Base-by-base conservation (phyloP, 116 monocot species). In the Posidonia oceanica region DNA sequence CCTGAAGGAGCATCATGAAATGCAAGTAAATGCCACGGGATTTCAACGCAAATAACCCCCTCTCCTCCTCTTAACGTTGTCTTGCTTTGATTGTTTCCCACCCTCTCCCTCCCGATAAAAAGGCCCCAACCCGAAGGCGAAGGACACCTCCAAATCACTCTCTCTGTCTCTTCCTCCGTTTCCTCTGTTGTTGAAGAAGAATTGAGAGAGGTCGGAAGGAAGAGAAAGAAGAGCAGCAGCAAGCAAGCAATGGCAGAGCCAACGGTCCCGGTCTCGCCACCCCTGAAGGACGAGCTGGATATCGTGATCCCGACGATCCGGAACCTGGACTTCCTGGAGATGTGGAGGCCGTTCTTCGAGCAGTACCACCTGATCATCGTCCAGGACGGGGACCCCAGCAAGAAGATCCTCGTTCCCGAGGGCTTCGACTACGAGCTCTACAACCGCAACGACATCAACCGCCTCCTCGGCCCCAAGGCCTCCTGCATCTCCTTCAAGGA, bases 401-500 rank as follows among this genome's bases (percentile, higher is more conserved):
- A 81, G 83, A 80, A 58, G 61, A 84, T 93, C 80, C 37, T 67
- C n/a, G 93, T 93, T 4, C 93, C 93, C 21, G 93, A 93, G 20
- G 93, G 93, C 0, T 93, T 89, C 75, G 89, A 93, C 73, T 93
- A 93, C 83, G 93, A 93, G 84, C 84, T 93, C 59, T 84, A 89
- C 86, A 93, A 93, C 73, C 71, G 89, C 36, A 86, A 93, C 74
- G 89, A 93, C 75, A 85, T 93, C 78, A 89, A 93, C 79, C 63
- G 87, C 63, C 86, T 89, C 79, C 81, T 93, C 16, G 93, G 90
- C 0, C 90, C 90, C 69, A 88, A 83, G 77, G 86, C 89, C 40
- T 82, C 84, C 54, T 93, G 89, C 72, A 93, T 93, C 84, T 93
- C 93, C 72, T 93, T 89, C 83, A 93, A 93, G 89, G 93, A 93